phyloP scores from a whole-genome alignment of 1,284 basidiomycete species.

The Trametes hirsuta region DNA sequence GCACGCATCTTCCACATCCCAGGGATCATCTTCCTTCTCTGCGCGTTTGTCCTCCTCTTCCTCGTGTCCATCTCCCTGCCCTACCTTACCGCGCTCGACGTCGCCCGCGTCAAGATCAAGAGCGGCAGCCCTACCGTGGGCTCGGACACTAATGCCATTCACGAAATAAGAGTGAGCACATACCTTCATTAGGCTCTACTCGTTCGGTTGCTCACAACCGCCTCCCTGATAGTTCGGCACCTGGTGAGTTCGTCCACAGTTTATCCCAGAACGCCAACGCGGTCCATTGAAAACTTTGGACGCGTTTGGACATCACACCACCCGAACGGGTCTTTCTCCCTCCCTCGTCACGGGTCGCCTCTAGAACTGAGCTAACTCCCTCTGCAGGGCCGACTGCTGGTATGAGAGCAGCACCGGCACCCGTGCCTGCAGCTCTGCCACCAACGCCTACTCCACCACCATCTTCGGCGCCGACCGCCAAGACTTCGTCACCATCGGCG shows the following conservation, averaged over 20 bases:
- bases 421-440: constrained; percentile 45
- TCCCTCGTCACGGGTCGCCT: too few species aligned
- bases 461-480: constrained; percentile 41
- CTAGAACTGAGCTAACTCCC: not conserved
- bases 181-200: not conserved
- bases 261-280: not conserved
- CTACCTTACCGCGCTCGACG: constrained; percentile 63
- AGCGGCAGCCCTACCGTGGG: constrained; percentile 34
- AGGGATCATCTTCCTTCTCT: constrained; percentile 61
- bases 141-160: constrained; percentile 36
- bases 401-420: constrained; percentile 46
- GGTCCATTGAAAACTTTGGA: too few species aligned
- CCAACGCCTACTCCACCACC: constrained; percentile 56
- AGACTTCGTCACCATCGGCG: constrained; percentile 45
- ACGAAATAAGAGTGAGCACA: constrained; percentile 59
- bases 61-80: constrained; percentile 73
- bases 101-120: constrained; percentile 58
- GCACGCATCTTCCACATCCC: constrained; percentile 57
- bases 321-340: too few species aligned
- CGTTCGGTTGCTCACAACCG: constrained; percentile 3
- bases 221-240: constrained; percentile 53
- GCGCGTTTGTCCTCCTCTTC: constrained; percentile 66
- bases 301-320: too few species aligned
- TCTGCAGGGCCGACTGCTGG: constrained; percentile 55
- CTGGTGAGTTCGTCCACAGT: constrained; percentile 45